phyloP scores from a whole-genome alignment of 495 filamentous ascomycete species.

The Neurospora sp. region DNA sequence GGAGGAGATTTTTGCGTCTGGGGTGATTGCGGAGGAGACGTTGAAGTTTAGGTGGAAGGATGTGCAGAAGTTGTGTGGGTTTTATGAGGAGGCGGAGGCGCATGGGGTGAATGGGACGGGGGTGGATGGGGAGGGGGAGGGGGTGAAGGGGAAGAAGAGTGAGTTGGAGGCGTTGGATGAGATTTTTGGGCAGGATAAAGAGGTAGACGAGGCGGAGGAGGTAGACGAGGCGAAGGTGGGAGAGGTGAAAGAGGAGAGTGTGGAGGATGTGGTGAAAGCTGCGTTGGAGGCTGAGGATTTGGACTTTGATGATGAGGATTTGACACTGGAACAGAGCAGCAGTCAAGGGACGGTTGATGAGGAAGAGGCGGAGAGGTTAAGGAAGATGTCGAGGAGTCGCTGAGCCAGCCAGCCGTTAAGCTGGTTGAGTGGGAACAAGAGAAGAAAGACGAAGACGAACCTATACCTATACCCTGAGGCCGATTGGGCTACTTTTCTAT shows the following conservation, averaged over 20 bases:
- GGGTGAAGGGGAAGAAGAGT: neutral
- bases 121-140: neutral
- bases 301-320: neutral
- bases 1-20: slow-evolving; percentile 17
- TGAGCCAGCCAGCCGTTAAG: neutral
- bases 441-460: neutral
- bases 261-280: neutral
- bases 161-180: neutral
- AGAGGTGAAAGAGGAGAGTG: neutral
- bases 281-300: neutral
- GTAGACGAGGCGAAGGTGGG: neutral
- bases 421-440: neutral
- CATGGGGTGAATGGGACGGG: neutral
- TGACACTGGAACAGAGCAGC: neutral
- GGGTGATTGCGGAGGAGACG: neutral
- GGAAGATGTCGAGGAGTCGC: neutral
- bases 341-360: neutral
- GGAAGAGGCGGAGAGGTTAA: neutral
- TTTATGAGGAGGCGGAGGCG: neutral
- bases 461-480: neutral
- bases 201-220: neutral
- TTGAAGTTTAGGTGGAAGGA: neutral
- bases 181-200: neutral
- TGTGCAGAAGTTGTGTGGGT: neutral
- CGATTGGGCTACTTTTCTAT: neutral